Evolutionary conservation across 1,284 basidiomycete genomes (phyloP), one percentile per base, ranked within the genome.

Genomic region (Malassezia psittaci): DNA sequence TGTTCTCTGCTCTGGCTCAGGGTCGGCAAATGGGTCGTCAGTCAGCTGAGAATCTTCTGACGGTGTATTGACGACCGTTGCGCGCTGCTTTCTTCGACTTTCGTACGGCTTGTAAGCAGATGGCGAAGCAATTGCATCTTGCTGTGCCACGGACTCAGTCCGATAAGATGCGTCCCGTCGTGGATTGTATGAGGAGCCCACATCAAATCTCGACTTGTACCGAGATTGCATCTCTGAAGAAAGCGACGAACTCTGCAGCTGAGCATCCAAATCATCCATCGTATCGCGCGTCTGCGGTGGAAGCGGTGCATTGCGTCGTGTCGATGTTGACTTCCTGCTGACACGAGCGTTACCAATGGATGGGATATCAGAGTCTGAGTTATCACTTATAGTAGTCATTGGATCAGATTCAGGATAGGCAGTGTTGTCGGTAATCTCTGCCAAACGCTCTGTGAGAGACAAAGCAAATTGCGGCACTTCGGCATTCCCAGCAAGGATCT

Each of bases 231-330:
- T 29, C 7, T 29, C 24, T 29, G 24, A 29, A 3, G 24, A 29
- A 7, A 29, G 24, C 24, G 24, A 29, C 10, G 47, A 21, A 8
- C 59, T 51, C 42, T 69, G 69, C 11, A 72, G 57, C 51, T 72
- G 66, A 10, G 61, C 48, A 37, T 72, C 69, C 16, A 72, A 61
- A 10, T 56, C 57, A 36, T 72, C 69, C 61, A 72, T 60, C 1
- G 51, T 50, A 24, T 57, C 56, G 44, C 47, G 16, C 35, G 41
- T 12, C 13, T 29, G 36, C 7, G 19, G 52, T 51, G 56, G 59
- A 59, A 1, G 51, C 39, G 18, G 36, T 47, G 48, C 46, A 51
- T 35, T 36, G 49, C 48, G 57, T 47, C 51, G 57, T 53, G 51
- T 62, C 59, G 48, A 52, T 52, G n/a, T 59, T 6, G 5, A 29